These are phyloP conservation scores for Whalleya microplaca DNA, from an alignment of 2,329 filamentous ascomycete genomes.

Conservation along the genomic window DNA sequence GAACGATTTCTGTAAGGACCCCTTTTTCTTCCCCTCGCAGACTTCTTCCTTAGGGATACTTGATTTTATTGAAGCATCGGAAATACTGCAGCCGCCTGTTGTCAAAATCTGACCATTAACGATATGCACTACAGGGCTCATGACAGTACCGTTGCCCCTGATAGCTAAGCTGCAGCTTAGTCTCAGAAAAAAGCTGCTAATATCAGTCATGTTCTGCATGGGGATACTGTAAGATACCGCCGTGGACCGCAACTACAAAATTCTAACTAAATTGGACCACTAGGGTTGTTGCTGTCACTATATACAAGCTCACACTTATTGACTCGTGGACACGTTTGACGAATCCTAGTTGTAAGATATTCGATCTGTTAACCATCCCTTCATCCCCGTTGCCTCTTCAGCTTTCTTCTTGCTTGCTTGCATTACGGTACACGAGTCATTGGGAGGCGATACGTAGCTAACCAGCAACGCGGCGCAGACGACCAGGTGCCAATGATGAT, in stretches of 20 bases:
- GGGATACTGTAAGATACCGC: constrained; percentile 2
- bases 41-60: too few relatives aligned
- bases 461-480: neutral
- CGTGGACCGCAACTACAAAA: neutral
- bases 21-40: too few relatives aligned
- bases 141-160: neutral
- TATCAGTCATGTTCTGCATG: constrained; percentile 2
- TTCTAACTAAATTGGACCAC: neutral
- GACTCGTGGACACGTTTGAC: neutral
- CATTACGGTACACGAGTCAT: too few relatives aligned
- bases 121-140: neutral
- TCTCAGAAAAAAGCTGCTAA: constrained; percentile 1
- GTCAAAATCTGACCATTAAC: too few relatives aligned
- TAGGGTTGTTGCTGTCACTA: constrained; percentile 3
- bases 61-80: too few relatives aligned
- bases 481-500: neutral
- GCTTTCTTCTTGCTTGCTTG: too few relatives aligned
- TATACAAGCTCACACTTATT: constrained; percentile 4
- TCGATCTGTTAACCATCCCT: neutral
- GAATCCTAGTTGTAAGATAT: constrained; percentile 3
- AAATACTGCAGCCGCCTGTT: too few relatives aligned
- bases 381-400: too few relatives aligned
- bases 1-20: constrained; percentile 1
- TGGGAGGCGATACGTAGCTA: too few relatives aligned
- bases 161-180: constrained; percentile 3